Base-by-base conservation (phyloP, 2,329 filamentous ascomycete genomes). In the Apiospora phragmitis region DNA sequence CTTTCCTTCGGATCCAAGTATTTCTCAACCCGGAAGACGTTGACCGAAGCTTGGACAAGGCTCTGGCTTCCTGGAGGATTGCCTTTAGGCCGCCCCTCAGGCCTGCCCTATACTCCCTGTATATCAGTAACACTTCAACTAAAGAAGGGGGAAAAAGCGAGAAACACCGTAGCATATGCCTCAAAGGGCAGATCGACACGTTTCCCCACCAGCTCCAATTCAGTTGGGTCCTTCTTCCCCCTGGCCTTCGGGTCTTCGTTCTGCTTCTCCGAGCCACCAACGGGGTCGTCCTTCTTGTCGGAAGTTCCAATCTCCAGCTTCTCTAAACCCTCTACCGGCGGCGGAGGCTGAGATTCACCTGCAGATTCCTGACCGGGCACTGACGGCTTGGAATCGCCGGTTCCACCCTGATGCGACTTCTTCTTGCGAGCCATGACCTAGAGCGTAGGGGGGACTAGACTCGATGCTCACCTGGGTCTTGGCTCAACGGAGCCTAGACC, bases 171-270 rank as follows among this genome's bases (percentile, higher is more conserved):
- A 3, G 81, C 71, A 73, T 87, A 91, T 0, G 89, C 89, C 74
- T 90, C 88, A 0, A 88, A 81, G 0, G 89, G 89, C 0, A 91
- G 75, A 69, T 91, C 89, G 72, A 90, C 82, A 5, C 88, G 87
- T 71, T 84, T 84, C 71, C 79, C 80, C 35, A 84, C 74, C 3
- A 77, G 38, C n/a, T 66, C 35, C 5, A 7, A n/a, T n/a, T n/a
- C 16, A 45, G 16, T 45, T 2, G 21, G 14, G 5, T 21, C 5
- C 18, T 45, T 21, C 18, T 21, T 21, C 43, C 6, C 7, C 16
- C 16, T 45, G 1, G 1, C 7, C 18, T 6, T 45, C 2, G 5
- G 43, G 6, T 2, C 41, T 42, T 3, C 7, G 1, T 21, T 21
- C 43, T 45, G 1, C 7, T 45, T 18, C 5, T 38, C 4, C 4